Evolutionary conservation across 2,329 filamentous ascomycete species (phyloP).

Genomic region (Fusarium chlamydosporum): DNA sequence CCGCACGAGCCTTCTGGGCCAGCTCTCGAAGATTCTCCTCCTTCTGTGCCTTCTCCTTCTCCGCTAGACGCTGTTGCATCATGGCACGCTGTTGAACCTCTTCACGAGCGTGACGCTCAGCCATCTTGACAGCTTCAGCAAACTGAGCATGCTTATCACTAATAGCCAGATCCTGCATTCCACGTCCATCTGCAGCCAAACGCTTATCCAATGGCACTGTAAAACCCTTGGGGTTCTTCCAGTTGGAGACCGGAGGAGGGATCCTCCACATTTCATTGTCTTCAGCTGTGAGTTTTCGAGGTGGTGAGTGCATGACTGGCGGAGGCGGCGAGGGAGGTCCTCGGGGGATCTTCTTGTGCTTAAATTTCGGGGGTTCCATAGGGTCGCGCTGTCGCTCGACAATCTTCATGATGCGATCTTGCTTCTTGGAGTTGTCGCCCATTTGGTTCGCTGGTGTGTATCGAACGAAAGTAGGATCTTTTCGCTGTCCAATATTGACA

Average conservation of each 20-base stretch:
- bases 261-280: conserved; percentile 98
- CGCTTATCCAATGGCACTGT: conserved; percentile 97
- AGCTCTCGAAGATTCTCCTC: conserved; percentile 91
- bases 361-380: conserved; percentile 98
- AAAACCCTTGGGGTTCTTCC: conserved; percentile 99
- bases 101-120: conserved; percentile 93
- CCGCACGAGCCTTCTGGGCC: conserved; percentile 92
- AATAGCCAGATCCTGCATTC: conserved; percentile 92
- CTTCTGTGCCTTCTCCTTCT: conserved; percentile 96
- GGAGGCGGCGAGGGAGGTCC: conserved; percentile 93
- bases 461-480: conserved; percentile 92
- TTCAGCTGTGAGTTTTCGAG: conserved; percentile 93
- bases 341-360: conserved; percentile 97
- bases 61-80: conserved; percentile 96
- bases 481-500: conserved; percentile 82
- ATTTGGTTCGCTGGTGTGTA: conserved; percentile 98
- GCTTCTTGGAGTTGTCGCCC: conserved; percentile 87
- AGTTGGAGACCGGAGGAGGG: conserved; percentile 90
- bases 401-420: conserved; percentile 98
- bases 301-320: conserved; percentile 94
- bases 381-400: conserved; percentile 94
- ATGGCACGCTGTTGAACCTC: conserved; percentile 92
- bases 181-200: conserved; percentile 91
- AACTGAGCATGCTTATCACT: conserved; percentile 99
- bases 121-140: conserved; percentile 92